phyloP scores from a whole-genome alignment of 495 filamentous ascomycete species.

The Penicillium cinerascens region DNA sequence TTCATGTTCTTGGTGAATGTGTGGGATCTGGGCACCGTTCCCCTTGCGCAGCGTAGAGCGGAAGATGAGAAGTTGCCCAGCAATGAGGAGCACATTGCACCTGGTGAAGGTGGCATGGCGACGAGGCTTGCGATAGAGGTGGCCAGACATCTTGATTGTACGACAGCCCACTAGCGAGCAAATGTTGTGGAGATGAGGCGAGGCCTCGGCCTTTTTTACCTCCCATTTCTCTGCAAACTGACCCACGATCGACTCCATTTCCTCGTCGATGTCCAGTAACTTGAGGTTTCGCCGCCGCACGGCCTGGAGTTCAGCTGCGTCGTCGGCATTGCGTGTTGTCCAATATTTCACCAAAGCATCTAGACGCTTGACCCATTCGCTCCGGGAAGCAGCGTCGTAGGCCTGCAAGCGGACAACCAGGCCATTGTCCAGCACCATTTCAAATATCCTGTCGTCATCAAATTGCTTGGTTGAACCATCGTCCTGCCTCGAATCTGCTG shows the following conservation, averaged over 20 bases:
- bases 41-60: constrained; percentile 54
- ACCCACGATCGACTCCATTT: constrained; percentile 64
- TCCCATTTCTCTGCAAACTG: constrained; percentile 74
- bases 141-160: constrained; percentile 63
- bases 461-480: constrained; percentile 52
- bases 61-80: constrained; percentile 64
- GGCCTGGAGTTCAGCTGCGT: constrained; percentile 53
- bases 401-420: constrained; percentile 66
- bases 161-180: constrained; percentile 65
- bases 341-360: constrained; percentile 61
- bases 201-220: constrained; percentile 62
- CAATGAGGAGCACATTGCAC: constrained; percentile 60
- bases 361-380: constrained; percentile 64
- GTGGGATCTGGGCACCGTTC: constrained; percentile 55
- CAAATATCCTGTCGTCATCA: constrained; percentile 60
- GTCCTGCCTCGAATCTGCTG: constrained; percentile 43
- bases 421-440: constrained; percentile 60
- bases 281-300: constrained; percentile 59
- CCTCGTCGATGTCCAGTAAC: constrained; percentile 66
- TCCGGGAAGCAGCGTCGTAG: constrained; percentile 53
- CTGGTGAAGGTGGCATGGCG: constrained; percentile 60
- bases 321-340: constrained; percentile 54
- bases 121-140: constrained; percentile 64
- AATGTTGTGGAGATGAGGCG: constrained; percentile 65
- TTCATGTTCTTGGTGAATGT: constrained; percentile 62